Evolutionary conservation across 2,329 filamentous ascomycete species (phyloP).

Genomic region (Penicillium sp.): DNA sequence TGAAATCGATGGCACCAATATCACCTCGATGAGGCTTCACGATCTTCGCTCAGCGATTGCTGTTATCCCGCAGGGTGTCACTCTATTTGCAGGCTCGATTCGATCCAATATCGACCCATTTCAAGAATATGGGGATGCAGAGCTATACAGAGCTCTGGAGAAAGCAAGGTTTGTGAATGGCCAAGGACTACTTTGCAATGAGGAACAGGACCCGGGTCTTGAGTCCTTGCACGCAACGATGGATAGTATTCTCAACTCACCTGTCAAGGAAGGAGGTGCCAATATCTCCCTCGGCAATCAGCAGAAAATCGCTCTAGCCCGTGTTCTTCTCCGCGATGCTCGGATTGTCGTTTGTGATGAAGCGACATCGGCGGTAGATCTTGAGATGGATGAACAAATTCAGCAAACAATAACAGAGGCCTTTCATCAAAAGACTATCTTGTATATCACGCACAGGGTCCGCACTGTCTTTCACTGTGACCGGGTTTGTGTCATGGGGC

Average conservation of each 20-base stretch:
- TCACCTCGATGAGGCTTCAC: constrained; percentile 50
- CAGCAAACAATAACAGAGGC: constrained; percentile 49
- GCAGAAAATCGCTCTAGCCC: constrained; percentile 75
- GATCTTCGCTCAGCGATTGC: constrained; percentile 67
- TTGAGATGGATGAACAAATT: constrained; percentile 86
- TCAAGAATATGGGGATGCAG: not conserved
- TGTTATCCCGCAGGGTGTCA: constrained; percentile 73
- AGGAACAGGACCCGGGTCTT: not conserved
- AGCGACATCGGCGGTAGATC: constrained; percentile 84
- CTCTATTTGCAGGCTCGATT: not conserved
- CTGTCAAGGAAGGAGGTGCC: not conserved
- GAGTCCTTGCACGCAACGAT: not conserved
- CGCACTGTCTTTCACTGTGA: not conserved
- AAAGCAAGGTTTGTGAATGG: not conserved
- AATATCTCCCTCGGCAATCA: constrained; percentile 30
- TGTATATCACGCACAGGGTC: not conserved
- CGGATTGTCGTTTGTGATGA: constrained; percentile 88
- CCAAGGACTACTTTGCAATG: not conserved
- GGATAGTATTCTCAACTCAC: not conserved
- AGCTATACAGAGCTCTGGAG: not conserved
- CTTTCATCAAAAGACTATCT: not conserved
- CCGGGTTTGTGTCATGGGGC: not conserved
- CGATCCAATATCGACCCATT: not conserved
- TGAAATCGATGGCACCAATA: constrained; percentile 40
- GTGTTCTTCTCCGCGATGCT: constrained; percentile 85